A percentile compares a stretch with the other conserved stretches of the same genome.
Conservation (phyloP, 768 basidiomycete genomes). For the Cystobasidium onofrii region DNA sequence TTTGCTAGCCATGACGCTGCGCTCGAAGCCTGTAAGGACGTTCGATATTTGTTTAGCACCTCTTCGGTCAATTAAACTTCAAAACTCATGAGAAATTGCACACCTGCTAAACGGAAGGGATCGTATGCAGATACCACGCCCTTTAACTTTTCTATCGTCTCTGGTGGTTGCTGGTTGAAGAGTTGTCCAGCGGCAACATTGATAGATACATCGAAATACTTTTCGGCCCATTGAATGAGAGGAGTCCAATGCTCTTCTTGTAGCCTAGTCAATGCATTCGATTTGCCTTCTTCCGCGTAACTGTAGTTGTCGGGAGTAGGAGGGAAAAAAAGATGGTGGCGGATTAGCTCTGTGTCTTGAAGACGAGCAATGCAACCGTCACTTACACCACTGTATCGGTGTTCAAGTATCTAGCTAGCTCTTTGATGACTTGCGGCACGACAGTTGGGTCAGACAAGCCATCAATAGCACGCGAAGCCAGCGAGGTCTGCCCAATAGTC, state of each 20-base stretch:
- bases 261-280: conserved; percentile 60
- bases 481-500: conserved; percentile 61
- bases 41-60: neutral
- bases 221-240: conserved; percentile 66
- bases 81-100: neutral
- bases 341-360: neutral
- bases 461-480: conserved; percentile 84
- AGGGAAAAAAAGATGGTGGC: conserved; percentile 55
- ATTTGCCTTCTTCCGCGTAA: conserved; percentile 5
- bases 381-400: conserved; percentile 85
- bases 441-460: conserved; percentile 56
- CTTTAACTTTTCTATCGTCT: conserved; percentile 58
- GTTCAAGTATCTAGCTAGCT: conserved; percentile 74
- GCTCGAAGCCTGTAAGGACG: conserved; percentile 65
- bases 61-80: neutral
- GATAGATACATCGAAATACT: conserved; percentile 61
- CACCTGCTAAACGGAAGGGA: conserved; percentile 68
- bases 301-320: neutral
- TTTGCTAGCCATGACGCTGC: conserved; percentile 78
- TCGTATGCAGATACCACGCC: conserved; percentile 59
- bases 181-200: conserved; percentile 56
- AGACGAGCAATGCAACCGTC: neutral
- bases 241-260: conserved; percentile 84
- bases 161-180: conserved; percentile 61
- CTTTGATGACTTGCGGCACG: conserved; percentile 57